phyloP scores from a whole-genome alignment of 345 rosid species.

The Xanthoceras sorbifolium region DNA sequence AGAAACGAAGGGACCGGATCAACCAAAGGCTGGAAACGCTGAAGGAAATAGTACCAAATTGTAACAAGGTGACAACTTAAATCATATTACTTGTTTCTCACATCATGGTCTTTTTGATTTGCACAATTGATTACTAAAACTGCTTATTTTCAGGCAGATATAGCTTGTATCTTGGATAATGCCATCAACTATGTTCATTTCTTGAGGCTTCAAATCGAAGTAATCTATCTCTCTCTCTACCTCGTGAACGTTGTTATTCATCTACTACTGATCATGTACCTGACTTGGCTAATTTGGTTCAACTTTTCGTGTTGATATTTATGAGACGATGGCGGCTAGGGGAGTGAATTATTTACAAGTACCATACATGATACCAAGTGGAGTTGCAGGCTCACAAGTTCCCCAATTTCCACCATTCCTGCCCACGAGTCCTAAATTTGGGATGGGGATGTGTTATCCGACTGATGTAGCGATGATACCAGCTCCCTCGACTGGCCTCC shows the following conservation, averaged over 20 bases:
- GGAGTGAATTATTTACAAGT: no score
- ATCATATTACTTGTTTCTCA: no score
- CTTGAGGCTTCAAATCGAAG: conserved; percentile 19
- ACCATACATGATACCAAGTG: background rate
- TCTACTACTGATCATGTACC: background rate
- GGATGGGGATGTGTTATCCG: background rate
- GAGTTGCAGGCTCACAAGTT: background rate
- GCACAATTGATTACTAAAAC: background rate
- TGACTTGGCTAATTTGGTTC: background rate
- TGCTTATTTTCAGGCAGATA: conserved; percentile 18
- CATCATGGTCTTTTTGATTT: background rate
- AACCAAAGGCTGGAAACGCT: no score
- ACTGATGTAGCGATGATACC: background rate
- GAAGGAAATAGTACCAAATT: no score
- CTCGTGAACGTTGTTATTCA: no score
- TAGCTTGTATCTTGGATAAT: conserved; percentile 33
- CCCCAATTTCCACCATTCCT: background rate
- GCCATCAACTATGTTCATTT: conserved; percentile 13
- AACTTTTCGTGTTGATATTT: no score
- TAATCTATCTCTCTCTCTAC: no score
- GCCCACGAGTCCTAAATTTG: background rate
- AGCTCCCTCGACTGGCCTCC: background rate
- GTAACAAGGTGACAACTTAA: no score
- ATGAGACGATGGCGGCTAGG: no score
- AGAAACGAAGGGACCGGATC: no score